Percentiles rank a stretch among this genome's conserved stretches.
Evolutionary conservation across 768 basidiomycete genomes (phyloP).

Genomic region (Piloderma croceum): DNA sequence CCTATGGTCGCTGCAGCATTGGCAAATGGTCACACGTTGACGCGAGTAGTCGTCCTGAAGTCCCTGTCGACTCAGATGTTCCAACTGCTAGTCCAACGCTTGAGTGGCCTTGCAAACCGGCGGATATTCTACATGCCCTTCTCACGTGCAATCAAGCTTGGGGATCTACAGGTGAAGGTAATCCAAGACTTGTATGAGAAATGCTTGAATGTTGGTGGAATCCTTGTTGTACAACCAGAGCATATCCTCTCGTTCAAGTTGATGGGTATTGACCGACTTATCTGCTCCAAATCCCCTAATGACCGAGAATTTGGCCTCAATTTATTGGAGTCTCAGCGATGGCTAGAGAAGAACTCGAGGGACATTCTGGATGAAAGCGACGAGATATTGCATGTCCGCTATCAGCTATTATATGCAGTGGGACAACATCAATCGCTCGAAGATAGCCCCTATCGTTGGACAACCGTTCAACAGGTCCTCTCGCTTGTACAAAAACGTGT

Average conservation of each 20-base stretch:
- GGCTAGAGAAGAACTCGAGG: constrained; percentile 19
- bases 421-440: constrained; percentile 25
- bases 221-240: constrained; percentile 33
- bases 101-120: constrained; percentile 28
- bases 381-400: constrained; percentile 29
- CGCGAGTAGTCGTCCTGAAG: constrained; percentile 30
- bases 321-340: constrained; percentile 14
- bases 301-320: too few species aligned
- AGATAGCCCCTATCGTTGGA: constrained; percentile 31
- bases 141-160: constrained; percentile 16
- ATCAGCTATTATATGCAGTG: constrained; percentile 33
- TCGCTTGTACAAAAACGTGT: constrained; percentile 18
- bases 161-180: neutral
- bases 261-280: constrained; percentile 25
- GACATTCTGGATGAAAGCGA: constrained; percentile 29
- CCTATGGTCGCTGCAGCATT: constrained; percentile 22
- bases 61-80: constrained; percentile 28
- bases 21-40: constrained; percentile 22
- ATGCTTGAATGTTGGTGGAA: constrained; percentile 23
- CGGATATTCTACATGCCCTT: constrained; percentile 29
- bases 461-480: constrained; percentile 26
- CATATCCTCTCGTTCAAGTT: constrained; percentile 33
- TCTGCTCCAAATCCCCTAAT: constrained; percentile 3
- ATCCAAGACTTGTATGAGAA: constrained; percentile 1
- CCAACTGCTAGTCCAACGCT: constrained; percentile 24